Base-by-base conservation (phyloP, 352 stramenopile genomes). In the Globisporangium splendens region DNA sequence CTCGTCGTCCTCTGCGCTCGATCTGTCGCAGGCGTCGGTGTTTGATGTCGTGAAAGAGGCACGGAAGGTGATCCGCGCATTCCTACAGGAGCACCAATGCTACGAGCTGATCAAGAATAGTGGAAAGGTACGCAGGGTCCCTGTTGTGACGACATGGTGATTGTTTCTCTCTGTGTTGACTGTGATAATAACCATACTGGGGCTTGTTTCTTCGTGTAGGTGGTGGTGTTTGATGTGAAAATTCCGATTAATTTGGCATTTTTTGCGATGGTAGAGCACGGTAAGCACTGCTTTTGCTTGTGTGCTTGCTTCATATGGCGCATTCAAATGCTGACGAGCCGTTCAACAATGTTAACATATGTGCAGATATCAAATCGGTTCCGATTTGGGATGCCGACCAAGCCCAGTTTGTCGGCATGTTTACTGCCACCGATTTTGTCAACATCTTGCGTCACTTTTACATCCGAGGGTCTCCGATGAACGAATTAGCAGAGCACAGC, bases 171-270 rank as follows among this genome's bases (percentile, higher is more conserved):
- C 15, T 46, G 43, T 55, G 15, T 5, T 10, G 50, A 46, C 11
- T 10, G 2, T 50, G 10, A 43, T 17, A 44, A 10, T 42, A 13
- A 43, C 47, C 21, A 33, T 13, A 21, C n/a, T 41, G 51, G 13
- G 50, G 33, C 20, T 33, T 61, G n/a, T 15, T n/a, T 41, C 13
- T 41, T 42, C 22, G 2, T 17, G 22, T 24, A 85, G 73, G 88
- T 98, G 20, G 96, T 99, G 20, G 96, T 99, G 8, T 99, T 99
- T 77, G 97, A 99, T 72, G 96, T 97, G 48, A 98, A 97, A 69
- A 99, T 99, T 75, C 96, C 97, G 18, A 98, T 99, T 65, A 98
- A 99, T 65, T 75, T 99, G 41, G 97, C 97, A 33, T 99, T 99
- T 83, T 99, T 99, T 73, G 97, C 97, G 14, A 80, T 99, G 35